Evolutionary conservation across 2,329 filamentous ascomycete species (phyloP), one percentile per base, ranked within the genome.

Genomic region (Dactylellina cionopaga): DNA sequence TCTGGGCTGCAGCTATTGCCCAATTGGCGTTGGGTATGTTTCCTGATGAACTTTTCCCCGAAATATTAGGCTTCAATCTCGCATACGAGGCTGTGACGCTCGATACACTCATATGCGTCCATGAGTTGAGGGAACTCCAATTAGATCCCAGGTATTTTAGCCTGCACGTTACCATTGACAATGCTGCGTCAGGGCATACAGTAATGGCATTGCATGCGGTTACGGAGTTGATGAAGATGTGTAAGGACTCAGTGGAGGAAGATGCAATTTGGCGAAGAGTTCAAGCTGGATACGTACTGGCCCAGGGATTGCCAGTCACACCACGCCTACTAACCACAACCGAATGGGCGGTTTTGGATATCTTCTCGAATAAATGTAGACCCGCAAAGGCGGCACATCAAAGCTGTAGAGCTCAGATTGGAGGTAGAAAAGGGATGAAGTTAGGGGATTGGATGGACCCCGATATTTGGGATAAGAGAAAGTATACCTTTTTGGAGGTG

Each of bases 131-230:
- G 11, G 83, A 83, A 72, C 63, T 85, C 19, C 76, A 77, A 3
- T 70, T 85, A 6, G 78, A 83, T 60, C 76, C 81, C 0, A 82
- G 82, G 39, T 85, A 85, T 75, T 86, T 85, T 74, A 75, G 81
- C n/a, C 77, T 86, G 2, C 84, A 85, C 76, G 78, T 85, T 39
- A 80, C 82, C 0, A 85, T 85, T 52, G 84, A 85, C 74, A 85
- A 85, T 74, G 78, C 80, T 3, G 78, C 84, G 66, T 82, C 80
- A 0, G 83, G 84, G 0, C 84, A 85, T 75, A 79, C 82, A 10
- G 82, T 82, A 1, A 84, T 85, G 80, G 83, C 83, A 1, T 76
- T 80, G 62, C 75, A 79, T 19, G 79, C 79, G 13, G 81, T 81
- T 7, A 75, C 65, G 6, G 74, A 79, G 15, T 84, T 83, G 68